Conservation (phyloP, 2,329 filamentous ascomycete species). For the Fusarium veterinarium region DNA sequence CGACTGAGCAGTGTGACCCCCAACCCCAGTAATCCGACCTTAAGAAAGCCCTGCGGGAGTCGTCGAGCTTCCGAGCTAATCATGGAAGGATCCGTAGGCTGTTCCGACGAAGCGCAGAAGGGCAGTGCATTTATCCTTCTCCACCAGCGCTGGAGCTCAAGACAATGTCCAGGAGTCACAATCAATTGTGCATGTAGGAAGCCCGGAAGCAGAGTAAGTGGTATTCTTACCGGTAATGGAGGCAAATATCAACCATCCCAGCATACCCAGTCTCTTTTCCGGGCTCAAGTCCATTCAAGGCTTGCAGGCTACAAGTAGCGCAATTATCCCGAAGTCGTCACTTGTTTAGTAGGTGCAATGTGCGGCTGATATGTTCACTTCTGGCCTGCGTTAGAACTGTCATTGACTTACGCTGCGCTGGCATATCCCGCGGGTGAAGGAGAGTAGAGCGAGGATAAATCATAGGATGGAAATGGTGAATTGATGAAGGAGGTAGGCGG, state of each 20-base stretch:
- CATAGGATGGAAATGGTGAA: background rate
- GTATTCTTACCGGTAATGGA: background rate
- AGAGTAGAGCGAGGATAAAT: background rate
- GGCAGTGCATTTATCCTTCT: too few relatives aligned
- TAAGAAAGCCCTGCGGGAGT: too few relatives aligned
- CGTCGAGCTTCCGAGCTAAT: too few relatives aligned
- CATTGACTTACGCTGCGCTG: background rate
- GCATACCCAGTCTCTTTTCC: slow-evolving; percentile 37
- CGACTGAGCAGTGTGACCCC: too few relatives aligned
- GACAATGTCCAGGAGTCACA: slow-evolving; percentile 29
- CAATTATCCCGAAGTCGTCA: background rate
- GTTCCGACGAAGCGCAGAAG: too few relatives aligned
- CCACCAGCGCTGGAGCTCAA: too few relatives aligned
- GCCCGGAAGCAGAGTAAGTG: slow-evolving; percentile 29
- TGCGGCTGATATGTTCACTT: background rate
- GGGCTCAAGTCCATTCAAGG: slow-evolving; percentile 28
- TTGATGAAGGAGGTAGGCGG: background rate
- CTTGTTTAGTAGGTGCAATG: background rate
- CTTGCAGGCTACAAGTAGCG: slow-evolving; percentile 15
- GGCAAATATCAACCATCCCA: background rate
- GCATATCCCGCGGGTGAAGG: background rate
- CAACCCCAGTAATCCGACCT: too few relatives aligned
- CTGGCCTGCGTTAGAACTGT: background rate
- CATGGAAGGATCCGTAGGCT: too few relatives aligned
- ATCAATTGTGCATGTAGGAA: slow-evolving; percentile 35